Conservation (phyloP, 805 yeast genomes). For the Candida ovalis region DNA sequence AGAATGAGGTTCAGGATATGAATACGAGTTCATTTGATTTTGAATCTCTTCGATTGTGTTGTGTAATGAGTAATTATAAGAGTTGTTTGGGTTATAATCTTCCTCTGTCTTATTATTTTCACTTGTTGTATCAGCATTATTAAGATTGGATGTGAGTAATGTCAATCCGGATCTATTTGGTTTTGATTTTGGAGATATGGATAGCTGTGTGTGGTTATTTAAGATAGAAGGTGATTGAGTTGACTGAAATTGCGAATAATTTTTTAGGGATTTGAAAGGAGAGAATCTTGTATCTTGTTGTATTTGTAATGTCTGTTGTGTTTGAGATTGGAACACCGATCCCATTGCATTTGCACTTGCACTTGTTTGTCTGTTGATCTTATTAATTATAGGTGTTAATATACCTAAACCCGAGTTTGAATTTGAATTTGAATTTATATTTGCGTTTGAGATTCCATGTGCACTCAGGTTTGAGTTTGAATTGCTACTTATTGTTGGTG, state of each 20-base stretch:
- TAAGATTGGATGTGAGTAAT: neutral
- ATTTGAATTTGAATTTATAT: constrained; percentile 7
- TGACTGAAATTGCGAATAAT: constrained; percentile 1
- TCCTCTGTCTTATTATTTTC: constrained; percentile 15
- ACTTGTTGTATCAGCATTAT: neutral
- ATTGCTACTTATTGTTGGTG: constrained; percentile 9
- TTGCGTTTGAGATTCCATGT: too few relatives aligned
- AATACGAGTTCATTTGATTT: constrained; percentile 24
- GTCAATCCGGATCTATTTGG: constrained; percentile 1
- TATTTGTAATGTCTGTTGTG: neutral
- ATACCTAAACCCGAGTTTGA: constrained; percentile 18
- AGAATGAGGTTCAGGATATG: constrained; percentile 1
- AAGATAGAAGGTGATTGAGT: neutral
- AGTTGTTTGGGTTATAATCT: constrained; percentile 30
- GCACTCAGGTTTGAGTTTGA: constrained; percentile 11
- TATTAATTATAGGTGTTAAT: constrained; percentile 20
- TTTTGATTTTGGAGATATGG: constrained; percentile 17
- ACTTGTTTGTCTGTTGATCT: constrained; percentile 14
- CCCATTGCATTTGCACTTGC: constrained; percentile 9
- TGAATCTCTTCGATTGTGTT: constrained; percentile 33
- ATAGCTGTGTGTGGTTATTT: constrained; percentile 2
- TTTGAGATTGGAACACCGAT: constrained; percentile 5
- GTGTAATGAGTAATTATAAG: constrained; percentile 29
- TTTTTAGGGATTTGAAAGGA: constrained; percentile 11
- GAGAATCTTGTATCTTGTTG: constrained; percentile 3